Evolutionary conservation across 352 stramenopile genomes (phyloP).

Genomic region (Blastocystis sp.): DNA sequence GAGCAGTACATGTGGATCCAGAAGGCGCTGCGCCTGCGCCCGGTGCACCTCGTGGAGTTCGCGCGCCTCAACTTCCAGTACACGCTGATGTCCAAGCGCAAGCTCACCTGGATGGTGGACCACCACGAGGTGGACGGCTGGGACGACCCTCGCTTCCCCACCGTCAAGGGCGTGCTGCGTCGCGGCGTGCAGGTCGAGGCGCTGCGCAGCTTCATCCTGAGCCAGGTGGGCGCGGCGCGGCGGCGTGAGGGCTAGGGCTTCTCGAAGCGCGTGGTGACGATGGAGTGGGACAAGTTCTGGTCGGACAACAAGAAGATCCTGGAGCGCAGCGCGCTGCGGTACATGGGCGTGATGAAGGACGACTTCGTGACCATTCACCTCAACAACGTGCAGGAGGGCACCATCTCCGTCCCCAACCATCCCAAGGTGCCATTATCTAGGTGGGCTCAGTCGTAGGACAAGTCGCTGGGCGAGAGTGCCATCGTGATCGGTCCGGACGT

Average conservation of each 20-base stretch:
- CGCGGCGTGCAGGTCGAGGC: slow-evolving; percentile 89
- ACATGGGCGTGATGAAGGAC: slow-evolving; percentile 90
- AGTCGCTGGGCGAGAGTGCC: slow-evolving; percentile 61
- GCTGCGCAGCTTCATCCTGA: slow-evolving; percentile 93
- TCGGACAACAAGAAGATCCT: slow-evolving; percentile 97
- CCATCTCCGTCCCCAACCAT: slow-evolving; percentile 67
- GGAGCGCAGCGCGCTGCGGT: slow-evolving; percentile 87
- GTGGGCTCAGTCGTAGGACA: slow-evolving; percentile 61
- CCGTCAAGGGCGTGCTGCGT: slow-evolving; percentile 91
- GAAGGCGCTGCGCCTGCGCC: slow-evolving; percentile 79
- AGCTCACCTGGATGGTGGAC: slow-evolving; percentile 98
- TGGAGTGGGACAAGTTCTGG: slow-evolving; percentile 99
- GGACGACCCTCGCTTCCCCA: slow-evolving; percentile 97
- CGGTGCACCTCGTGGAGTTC: slow-evolving; percentile 87
- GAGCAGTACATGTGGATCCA: slow-evolving; percentile 94
- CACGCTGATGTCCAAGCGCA: slow-evolving; percentile 96
- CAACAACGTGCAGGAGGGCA: slow-evolving; percentile 73
- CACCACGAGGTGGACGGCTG: slow-evolving; percentile 90
- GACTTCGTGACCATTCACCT: slow-evolving; percentile 84
- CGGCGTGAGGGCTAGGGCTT: slow-evolving; percentile 49
- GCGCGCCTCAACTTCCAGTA: slow-evolving; percentile 98
- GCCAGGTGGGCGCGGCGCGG: slow-evolving; percentile 77
- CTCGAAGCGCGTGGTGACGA: slow-evolving; percentile 88
- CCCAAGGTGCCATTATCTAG: slow-evolving; percentile 61
- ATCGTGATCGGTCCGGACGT: slow-evolving; percentile 73